phyloP scores from a whole-genome alignment of 75 land plant genomes.

The Pinus albicaulis region DNA sequence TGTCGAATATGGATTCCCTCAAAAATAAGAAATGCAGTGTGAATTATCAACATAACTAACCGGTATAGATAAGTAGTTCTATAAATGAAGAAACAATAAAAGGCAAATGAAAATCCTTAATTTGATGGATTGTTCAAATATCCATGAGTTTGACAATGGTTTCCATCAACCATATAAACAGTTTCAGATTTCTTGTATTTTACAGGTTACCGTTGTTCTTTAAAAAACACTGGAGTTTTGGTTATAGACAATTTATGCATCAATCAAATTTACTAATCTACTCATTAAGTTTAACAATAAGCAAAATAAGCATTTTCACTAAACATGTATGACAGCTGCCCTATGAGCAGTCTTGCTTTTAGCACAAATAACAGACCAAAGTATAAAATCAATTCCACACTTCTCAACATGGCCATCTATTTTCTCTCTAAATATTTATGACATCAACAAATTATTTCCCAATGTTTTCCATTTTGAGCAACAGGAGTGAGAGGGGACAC shows the following conservation, averaged over 20 bases:
- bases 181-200: not conserved
- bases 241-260: not conserved
- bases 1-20: no score
- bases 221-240: not conserved
- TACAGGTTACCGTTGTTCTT: not conserved
- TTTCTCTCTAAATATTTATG: not conserved
- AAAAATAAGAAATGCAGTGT: no score
- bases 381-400: not conserved
- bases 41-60: no score
- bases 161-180: not conserved
- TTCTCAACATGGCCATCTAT: not conserved
- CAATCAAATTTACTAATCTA: not conserved
- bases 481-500: not conserved
- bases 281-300: not conserved
- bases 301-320: not conserved
- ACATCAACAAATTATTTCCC: not conserved
- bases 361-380: not conserved
- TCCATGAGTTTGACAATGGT: not conserved
- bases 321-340: not conserved
- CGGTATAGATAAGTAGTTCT: no score
- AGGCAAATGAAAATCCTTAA: no score
- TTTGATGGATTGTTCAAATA: no score
- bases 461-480: not conserved
- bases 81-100: no score
- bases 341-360: not conserved